Evolutionary conservation across 2,329 filamentous ascomycete genomes (phyloP), one percentile per base, ranked within the genome.

Genomic region (Pyricularia pennisetigena): DNA sequence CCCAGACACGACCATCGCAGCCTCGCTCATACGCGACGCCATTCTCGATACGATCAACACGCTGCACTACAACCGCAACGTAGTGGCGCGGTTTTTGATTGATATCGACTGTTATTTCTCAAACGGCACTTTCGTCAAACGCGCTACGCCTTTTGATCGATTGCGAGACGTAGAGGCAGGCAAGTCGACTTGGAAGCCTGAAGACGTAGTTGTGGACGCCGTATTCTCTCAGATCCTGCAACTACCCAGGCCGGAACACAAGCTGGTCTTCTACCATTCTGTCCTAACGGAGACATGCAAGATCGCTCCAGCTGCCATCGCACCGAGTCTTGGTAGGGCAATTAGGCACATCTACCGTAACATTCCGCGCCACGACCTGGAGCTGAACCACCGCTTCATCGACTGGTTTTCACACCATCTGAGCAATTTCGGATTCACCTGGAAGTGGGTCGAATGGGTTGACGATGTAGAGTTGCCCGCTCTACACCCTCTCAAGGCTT

Each of bases 361-460:
- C 76, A 82, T 92, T 10, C 89, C 93, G 69, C 86, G 85, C 2
- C 88, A 98, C 82, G 95, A 99, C 75, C 82, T 97, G 65, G 94
- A 98, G 79, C 82, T 99, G 62, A 86, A 83, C 68, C 90, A 94
- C 74, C 88, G 95, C 29, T 98, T 98, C 79, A 83, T 97, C 76
- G 94, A 98, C 77, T 99, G 95, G 95, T 99, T 99, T 76, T 87
- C 94, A 23, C 95, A 99, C 77, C 95, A 99, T 81, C 81, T 99
- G 72, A 97, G 94, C 80, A 99, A 99, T 81, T 99, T 99, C 76
- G 95, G 97, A 67, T 99, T 98, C 77, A 95, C 95, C 10, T 99
- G 95, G 95, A 98, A 98, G 79, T 99, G 95, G 95, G 90, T 91
- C 20, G 95, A 99, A 80, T 99, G 95, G 95, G 85, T 91, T 65